Conservation (phyloP, 140 eudicot genomes). For the Oenanthe javanica region DNA sequence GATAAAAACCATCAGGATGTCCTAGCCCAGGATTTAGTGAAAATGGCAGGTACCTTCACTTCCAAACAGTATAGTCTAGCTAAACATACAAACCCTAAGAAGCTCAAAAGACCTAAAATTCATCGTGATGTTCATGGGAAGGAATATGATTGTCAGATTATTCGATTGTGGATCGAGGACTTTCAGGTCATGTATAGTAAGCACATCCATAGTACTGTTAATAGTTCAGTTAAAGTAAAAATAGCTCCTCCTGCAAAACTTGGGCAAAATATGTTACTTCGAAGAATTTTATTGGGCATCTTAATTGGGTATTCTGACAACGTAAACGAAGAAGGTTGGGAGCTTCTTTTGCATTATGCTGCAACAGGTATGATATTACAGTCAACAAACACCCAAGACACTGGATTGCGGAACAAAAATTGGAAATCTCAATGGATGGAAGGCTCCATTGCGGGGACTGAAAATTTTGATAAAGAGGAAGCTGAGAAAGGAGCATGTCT, state of each 20-base stretch:
- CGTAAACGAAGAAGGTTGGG: slow-evolving; percentile 41
- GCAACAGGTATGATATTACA: slow-evolving; percentile 44
- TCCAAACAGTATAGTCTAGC: slow-evolving; percentile 21
- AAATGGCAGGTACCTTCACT: slow-evolving; percentile 28
- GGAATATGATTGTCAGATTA: slow-evolving; percentile 12
- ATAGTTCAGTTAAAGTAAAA: slow-evolving; percentile 9
- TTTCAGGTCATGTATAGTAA: slow-evolving; percentile 25
- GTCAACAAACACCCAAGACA: slow-evolving; percentile 18
- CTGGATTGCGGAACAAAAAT: slow-evolving; percentile 25
- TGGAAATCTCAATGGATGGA: slow-evolving; percentile 15
- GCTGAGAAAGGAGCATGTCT: slow-evolving; percentile 45
- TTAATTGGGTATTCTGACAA: slow-evolving; percentile 33
- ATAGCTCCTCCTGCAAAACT: slow-evolving; percentile 7
- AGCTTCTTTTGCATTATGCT: slow-evolving; percentile 60
- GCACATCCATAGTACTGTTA: slow-evolving; percentile 5
- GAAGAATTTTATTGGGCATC: slow-evolving; percentile 59
- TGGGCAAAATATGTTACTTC: slow-evolving; percentile 27
- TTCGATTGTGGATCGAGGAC: slow-evolving; percentile 45
- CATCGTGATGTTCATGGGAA: neutral
- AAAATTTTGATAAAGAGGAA: slow-evolving; percentile 32
- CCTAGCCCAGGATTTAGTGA: slow-evolving; percentile 31
- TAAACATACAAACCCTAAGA: slow-evolving; percentile 16
- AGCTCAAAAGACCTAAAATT: slow-evolving; percentile 22
- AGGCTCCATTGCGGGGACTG: slow-evolving; percentile 12
- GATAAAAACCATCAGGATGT: slow-evolving; percentile 23